phyloP scores from a whole-genome alignment of 2,329 filamentous ascomycete species.

The Parasarocladium wereldwijsianum region DNA sequence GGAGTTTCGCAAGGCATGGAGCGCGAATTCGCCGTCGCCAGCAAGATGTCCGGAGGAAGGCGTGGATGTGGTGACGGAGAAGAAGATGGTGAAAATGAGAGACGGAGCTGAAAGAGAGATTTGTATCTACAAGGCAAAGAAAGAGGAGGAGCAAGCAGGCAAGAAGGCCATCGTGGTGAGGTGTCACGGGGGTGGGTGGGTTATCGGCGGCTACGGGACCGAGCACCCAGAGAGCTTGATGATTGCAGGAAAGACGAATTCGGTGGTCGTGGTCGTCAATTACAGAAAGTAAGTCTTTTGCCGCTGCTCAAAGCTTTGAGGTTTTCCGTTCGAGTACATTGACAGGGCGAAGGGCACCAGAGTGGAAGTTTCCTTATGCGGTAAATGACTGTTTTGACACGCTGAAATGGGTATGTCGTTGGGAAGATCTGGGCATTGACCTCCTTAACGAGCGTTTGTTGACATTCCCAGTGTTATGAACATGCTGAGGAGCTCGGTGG shows the following conservation, averaged over 20 bases:
- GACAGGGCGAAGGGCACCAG: slow-evolving; percentile 18
- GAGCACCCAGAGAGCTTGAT: slow-evolving; percentile 21
- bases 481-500: slow-evolving; percentile 15
- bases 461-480: slow-evolving; percentile 12
- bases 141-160: slow-evolving; percentile 3
- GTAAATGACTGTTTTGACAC: slow-evolving; percentile 21
- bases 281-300: slow-evolving; percentile 17
- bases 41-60: slow-evolving; percentile 17
- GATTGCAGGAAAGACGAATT: slow-evolving; percentile 15
- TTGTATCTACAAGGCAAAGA: slow-evolving; percentile 16
- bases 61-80: slow-evolving; percentile 17
- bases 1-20: slow-evolving; percentile 15
- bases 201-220: slow-evolving; percentile 17
- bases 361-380: slow-evolving; percentile 19
- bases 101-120: slow-evolving; percentile 19
- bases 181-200: slow-evolving; percentile 22
- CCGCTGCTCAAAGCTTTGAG: not conserved
- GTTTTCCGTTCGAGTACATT: slow-evolving; percentile 3
- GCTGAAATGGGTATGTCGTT: slow-evolving; percentile 18
- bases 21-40: slow-evolving; percentile 10
- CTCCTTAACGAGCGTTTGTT: not conserved
- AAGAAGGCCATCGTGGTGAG: slow-evolving; percentile 15
- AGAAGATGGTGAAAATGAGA: slow-evolving; percentile 14
- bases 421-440: not conserved
- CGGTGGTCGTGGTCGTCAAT: slow-evolving; percentile 21